Conservation (phyloP, 1,284 basidiomycete species). For the Trichosporon sp. region DNA sequence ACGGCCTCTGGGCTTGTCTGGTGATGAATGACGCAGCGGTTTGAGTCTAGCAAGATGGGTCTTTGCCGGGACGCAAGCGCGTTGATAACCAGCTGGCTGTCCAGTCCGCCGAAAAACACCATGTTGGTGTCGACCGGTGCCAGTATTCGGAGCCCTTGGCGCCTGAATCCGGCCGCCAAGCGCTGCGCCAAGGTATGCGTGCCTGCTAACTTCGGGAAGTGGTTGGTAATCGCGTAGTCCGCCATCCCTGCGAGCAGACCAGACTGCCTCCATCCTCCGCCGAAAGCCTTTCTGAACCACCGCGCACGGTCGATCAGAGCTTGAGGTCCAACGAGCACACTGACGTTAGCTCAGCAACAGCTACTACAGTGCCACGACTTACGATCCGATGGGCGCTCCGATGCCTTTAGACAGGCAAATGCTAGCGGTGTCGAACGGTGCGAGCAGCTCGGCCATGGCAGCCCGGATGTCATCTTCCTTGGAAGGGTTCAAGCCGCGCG, state of each 20-base stretch:
- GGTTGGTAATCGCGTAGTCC: conserved; percentile 75
- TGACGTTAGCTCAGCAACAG: not conserved
- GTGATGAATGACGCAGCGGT: conserved; percentile 75
- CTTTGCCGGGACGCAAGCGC: conserved; percentile 58
- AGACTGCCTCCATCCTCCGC: conserved; percentile 91
- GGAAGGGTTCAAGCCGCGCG: conserved; percentile 43
- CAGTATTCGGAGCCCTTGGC: conserved; percentile 67
- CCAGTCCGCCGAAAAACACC: conserved; percentile 44
- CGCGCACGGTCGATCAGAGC: conserved; percentile 71
- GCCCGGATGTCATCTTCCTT: conserved; percentile 47
- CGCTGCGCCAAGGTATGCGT: conserved; percentile 71
- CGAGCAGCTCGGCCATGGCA: conserved; percentile 66
- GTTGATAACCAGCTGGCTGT: conserved; percentile 73
- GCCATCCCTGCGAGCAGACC: conserved; percentile 76
- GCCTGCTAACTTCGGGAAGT: conserved; percentile 67
- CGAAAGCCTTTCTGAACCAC: conserved; percentile 89
- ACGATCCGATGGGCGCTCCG: conserved; percentile 83
- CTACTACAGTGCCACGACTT: not conserved
- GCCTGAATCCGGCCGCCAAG: conserved; percentile 67
- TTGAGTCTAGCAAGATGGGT: conserved; percentile 58
- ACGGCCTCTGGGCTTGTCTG: conserved; percentile 69
- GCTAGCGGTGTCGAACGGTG: conserved; percentile 88
- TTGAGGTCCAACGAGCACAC: conserved; percentile 70
- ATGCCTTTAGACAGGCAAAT: conserved; percentile 95
- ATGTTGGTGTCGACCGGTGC: conserved; percentile 84